Conservation (phyloP, 495 filamentous ascomycete species). For the Aspergillus carlsbadensis region DNA sequence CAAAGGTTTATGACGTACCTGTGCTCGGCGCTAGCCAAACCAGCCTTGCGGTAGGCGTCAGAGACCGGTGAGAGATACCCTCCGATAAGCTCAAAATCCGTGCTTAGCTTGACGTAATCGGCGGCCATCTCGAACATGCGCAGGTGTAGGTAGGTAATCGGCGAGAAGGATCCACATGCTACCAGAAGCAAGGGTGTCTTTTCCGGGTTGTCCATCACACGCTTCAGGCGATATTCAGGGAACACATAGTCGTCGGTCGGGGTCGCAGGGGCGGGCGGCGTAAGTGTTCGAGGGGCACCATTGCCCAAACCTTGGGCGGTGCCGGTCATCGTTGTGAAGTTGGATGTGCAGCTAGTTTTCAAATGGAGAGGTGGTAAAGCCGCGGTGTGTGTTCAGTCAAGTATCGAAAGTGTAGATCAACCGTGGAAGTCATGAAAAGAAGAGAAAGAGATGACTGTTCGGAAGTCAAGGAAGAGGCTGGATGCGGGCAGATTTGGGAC, state of each 20-base stretch:
- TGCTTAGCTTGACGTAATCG: constrained; percentile 78
- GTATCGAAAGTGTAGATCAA: background rate
- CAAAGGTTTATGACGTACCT: constrained; percentile 44
- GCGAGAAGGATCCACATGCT: constrained; percentile 88
- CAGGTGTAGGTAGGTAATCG: constrained; percentile 78
- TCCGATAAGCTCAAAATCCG: constrained; percentile 80
- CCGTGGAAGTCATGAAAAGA: background rate
- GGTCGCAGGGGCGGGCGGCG: constrained; percentile 23
- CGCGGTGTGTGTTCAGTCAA: background rate
- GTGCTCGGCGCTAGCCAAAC: constrained; percentile 73
- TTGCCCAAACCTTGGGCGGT: constrained; percentile 32
- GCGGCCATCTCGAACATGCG: constrained; percentile 93
- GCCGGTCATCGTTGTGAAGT: constrained; percentile 27
- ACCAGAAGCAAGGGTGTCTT: constrained; percentile 82
- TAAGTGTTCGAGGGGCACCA: constrained; percentile 30
- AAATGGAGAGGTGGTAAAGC: too few species aligned
- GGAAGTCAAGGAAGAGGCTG: background rate
- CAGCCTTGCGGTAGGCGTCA: constrained; percentile 89
- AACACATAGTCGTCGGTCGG: constrained; percentile 65
- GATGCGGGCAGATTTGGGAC: constrained; percentile 13
- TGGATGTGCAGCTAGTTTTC: too few species aligned
- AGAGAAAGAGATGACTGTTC: constrained; percentile 1
- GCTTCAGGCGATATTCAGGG: constrained; percentile 67
- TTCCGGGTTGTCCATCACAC: constrained; percentile 61
- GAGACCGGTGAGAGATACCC: constrained; percentile 79